A percentile compares a stretch with the other conserved stretches of the same genome.
These are phyloP conservation scores for Buddleja alternifolia DNA, from an alignment of 257 asterid species.

Conservation along the genomic window DNA sequence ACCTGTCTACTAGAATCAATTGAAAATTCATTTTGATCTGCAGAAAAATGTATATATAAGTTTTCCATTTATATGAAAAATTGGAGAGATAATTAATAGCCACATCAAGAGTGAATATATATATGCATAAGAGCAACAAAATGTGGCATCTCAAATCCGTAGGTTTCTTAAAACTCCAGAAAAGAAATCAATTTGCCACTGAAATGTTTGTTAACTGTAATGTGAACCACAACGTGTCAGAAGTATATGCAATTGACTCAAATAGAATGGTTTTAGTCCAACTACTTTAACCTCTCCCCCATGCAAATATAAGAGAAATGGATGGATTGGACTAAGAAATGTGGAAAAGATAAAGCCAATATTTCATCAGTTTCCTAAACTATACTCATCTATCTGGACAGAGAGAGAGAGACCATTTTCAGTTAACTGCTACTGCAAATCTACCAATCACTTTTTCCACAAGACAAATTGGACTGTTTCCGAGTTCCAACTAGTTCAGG, in stretches of 20 bases:
- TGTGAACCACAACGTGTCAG: constrained; percentile 19
- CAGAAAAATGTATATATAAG: constrained; percentile 26
- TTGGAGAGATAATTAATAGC: neutral
- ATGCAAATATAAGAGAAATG: neutral
- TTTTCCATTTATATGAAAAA: constrained; percentile 14
- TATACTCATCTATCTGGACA: neutral
- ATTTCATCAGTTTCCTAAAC: constrained; percentile 7
- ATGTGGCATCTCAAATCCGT: constrained; percentile 11
- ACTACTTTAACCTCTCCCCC: neutral
- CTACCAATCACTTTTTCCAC: neutral
- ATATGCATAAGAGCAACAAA: constrained; percentile 5
- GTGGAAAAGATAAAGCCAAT: neutral
- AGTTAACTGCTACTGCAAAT: constrained; percentile 21
- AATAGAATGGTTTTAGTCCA: constrained; percentile 12
- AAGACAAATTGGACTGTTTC: constrained; percentile 18
- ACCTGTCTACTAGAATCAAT: constrained; percentile 53
- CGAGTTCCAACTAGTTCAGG: neutral
- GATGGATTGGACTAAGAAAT: neutral
- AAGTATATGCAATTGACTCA: neutral
- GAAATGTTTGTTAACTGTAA: constrained; percentile 11
- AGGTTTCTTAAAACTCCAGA: constrained; percentile 17
- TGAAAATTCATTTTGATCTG: constrained; percentile 53
- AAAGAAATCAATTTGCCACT: constrained; percentile 19
- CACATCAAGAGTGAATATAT: constrained; percentile 9
- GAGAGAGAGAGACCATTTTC: neutral